Evolutionary conservation across 2,329 filamentous ascomycete genomes (phyloP).

Genomic region (Paraphoma sp.): DNA sequence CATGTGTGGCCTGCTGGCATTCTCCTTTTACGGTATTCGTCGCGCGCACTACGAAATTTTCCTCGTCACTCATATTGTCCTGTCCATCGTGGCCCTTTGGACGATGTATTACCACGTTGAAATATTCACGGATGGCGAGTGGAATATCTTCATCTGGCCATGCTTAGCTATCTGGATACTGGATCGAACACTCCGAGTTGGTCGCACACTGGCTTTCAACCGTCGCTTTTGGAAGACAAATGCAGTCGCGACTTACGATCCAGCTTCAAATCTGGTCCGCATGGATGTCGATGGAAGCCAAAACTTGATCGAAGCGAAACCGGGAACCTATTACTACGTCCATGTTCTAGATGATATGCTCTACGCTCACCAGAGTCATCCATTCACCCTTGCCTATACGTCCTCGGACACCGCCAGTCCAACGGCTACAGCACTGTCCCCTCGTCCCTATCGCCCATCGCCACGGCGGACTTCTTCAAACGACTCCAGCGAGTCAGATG

Average conservation of each 20-base stretch:
- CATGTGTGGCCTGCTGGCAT: constrained; percentile 54
- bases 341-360: constrained; percentile 54
- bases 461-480: constrained; percentile 14
- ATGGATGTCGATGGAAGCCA: constrained; percentile 53
- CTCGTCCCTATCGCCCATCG: constrained; percentile 11
- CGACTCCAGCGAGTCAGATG: constrained; percentile 37
- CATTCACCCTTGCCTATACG: constrained; percentile 49
- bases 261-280: constrained; percentile 54
- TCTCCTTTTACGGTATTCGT: constrained; percentile 61
- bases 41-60: constrained; percentile 55
- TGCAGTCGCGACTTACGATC: constrained; percentile 53
- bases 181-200: constrained; percentile 57
- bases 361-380: constrained; percentile 58
- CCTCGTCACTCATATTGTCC: constrained; percentile 54
- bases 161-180: constrained; percentile 58
- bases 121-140: constrained; percentile 58
- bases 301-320: constrained; percentile 41
- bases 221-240: constrained; percentile 44
- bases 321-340: constrained; percentile 60
- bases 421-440: constrained; percentile 12
- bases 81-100: constrained; percentile 52
- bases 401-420: constrained; percentile 4
- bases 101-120: constrained; percentile 62
- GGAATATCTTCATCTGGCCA: constrained; percentile 59
- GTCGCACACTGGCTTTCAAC: constrained; percentile 55